These are phyloP conservation scores for Chlorophyllum brunneum DNA, from an alignment of 768 basidiomycete genomes.

Conservation along the genomic window DNA sequence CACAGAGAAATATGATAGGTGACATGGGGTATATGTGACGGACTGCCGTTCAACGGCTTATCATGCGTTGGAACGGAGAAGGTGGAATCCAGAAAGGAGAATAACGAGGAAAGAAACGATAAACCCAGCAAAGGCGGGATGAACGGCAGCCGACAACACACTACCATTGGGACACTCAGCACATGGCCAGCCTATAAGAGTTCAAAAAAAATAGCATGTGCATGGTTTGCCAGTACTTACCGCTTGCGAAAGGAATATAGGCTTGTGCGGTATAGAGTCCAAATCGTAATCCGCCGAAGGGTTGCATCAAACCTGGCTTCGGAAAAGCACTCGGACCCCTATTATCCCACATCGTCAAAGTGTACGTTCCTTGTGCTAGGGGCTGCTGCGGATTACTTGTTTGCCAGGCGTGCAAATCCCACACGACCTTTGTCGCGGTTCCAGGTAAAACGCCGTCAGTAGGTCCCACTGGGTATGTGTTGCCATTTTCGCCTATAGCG, in stretches of 20 bases:
- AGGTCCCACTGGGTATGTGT: conserved; percentile 79
- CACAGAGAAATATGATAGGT: background rate
- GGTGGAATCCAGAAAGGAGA: conserved; percentile 13
- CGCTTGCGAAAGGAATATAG: conserved; percentile 52
- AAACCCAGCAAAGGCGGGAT: conserved; percentile 13
- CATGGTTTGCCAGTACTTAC: background rate
- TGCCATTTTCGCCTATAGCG: conserved; percentile 75
- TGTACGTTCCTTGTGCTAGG: conserved; percentile 70
- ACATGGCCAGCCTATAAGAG: conserved; percentile 11
- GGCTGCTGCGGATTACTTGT: conserved; percentile 50
- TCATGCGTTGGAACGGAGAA: conserved; percentile 6
- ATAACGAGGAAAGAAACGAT: conserved; percentile 13
- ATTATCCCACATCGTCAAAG: conserved; percentile 71
- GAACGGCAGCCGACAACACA: background rate
- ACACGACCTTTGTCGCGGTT: conserved; percentile 60
- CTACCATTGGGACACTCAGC: conserved; percentile 9
- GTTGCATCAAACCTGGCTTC: conserved; percentile 54
- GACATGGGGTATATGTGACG: background rate
- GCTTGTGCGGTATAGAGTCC: conserved; percentile 71
- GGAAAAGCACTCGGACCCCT: conserved; percentile 55
- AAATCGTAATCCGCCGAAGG: conserved; percentile 65
- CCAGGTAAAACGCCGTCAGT: conserved; percentile 63
- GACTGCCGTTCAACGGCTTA: too few species aligned
- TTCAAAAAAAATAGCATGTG: background rate
- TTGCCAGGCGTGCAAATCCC: conserved; percentile 74